Evolutionary conservation across 768 basidiomycete species (phyloP).

Genomic region (Pleurotus salmoneostramineus): DNA sequence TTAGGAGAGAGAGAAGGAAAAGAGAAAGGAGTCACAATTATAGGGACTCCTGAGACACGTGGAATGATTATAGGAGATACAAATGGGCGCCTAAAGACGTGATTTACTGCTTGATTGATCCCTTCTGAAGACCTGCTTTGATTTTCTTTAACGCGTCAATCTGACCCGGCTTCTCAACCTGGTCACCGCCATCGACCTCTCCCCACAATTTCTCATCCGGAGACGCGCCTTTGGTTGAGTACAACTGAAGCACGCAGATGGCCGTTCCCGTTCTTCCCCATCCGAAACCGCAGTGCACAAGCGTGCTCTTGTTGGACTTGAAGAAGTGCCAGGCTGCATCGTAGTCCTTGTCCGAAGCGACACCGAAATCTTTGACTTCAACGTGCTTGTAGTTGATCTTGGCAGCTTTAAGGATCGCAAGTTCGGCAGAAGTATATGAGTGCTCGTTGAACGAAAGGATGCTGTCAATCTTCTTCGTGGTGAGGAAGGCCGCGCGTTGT

Average conservation of each 20-base stretch:
- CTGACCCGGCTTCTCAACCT: background rate
- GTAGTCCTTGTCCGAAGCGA: background rate
- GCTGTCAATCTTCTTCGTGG: conserved; percentile 13
- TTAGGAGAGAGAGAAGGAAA: too few species aligned
- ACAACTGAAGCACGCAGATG: background rate
- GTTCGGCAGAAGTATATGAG: conserved; percentile 10
- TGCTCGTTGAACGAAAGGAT: conserved; percentile 17
- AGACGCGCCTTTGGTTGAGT: background rate
- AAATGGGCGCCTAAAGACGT: too few species aligned
- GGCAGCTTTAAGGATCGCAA: conserved; percentile 4
- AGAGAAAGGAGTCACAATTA: too few species aligned
- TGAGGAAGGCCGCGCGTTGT: conserved; percentile 8
- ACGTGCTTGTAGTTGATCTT: conserved; percentile 15
- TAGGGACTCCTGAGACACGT: too few species aligned
- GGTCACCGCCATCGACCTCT: background rate
- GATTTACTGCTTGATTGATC: too few species aligned
- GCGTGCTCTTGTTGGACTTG: background rate
- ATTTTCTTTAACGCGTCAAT: background rate
- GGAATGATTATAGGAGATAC: too few species aligned
- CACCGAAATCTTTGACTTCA: conserved; percentile 15
- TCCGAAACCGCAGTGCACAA: background rate
- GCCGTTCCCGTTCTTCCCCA: background rate
- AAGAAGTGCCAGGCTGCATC: background rate
- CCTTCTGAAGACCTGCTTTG: background rate
- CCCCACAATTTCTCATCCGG: conserved; percentile 1